A percentile compares a stretch with the other conserved stretches of the same genome.
Evolutionary conservation across 441 rosid species (phyloP).

Genomic region (Arabidopsis hybrid): DNA sequence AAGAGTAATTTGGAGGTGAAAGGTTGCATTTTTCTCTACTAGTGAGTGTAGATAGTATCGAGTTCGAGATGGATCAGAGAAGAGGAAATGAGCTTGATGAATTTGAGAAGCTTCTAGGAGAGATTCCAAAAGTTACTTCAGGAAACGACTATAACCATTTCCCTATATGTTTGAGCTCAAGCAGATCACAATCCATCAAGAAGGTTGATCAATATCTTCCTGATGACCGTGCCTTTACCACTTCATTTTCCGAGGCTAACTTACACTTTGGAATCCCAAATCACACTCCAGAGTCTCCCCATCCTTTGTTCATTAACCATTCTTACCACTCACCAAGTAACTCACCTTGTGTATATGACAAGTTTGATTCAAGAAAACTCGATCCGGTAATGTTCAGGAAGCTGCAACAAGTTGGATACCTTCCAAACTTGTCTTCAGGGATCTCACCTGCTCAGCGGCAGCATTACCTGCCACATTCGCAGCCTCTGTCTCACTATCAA

Average conservation of each 20-base stretch:
- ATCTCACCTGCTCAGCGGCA: slow-evolving; percentile 62
- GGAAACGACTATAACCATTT: slow-evolving; percentile 46
- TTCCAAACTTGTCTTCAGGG: slow-evolving; percentile 48
- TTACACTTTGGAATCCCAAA: slow-evolving; percentile 44
- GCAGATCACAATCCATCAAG: slow-evolving; percentile 43
- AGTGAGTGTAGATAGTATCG: no score
- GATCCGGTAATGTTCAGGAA: slow-evolving; percentile 52
- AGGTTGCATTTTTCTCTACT: slow-evolving; percentile 10
- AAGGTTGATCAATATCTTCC: slow-evolving; percentile 52
- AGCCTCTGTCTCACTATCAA: slow-evolving; percentile 54
- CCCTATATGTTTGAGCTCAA: slow-evolving; percentile 51
- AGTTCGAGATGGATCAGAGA: slow-evolving; percentile 59
- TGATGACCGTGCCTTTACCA: slow-evolving; percentile 61
- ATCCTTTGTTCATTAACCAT: slow-evolving; percentile 26
- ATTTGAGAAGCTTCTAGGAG: slow-evolving; percentile 80
- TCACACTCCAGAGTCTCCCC: slow-evolving; percentile 34
- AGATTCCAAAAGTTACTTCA: slow-evolving; percentile 82
- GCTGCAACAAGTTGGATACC: slow-evolving; percentile 55
- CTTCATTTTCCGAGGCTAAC: slow-evolving; percentile 61
- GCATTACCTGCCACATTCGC: slow-evolving; percentile 53
- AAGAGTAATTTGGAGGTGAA: slow-evolving; percentile 12
- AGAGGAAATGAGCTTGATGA: slow-evolving; percentile 68
- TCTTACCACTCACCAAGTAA: slow-evolving; percentile 44
- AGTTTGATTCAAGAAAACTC: slow-evolving; percentile 47
- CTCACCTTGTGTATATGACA: slow-evolving; percentile 52